Evolutionary conservation across 306 rosid genomes (phyloP), one percentile per base, ranked within the genome.

Genomic region (Myrica gale): DNA sequence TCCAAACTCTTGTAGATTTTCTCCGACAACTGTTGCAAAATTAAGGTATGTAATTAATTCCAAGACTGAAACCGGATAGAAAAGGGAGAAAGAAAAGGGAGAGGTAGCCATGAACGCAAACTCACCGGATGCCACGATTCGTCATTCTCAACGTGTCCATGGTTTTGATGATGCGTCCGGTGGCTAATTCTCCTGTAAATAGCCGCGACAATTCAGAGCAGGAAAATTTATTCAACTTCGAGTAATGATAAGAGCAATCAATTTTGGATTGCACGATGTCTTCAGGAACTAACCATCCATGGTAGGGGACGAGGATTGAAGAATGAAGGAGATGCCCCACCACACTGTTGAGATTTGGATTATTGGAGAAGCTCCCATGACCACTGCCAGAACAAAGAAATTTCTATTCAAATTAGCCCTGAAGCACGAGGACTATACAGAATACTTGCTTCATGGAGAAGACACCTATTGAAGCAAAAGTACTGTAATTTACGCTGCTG

Each of bases 101-200:
- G 26, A 39, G 23, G 6, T 42, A 32, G 63, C 43, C 37, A 76
- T 61, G 57, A 76, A 69, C 7, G 68, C 32, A 39, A 46, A 61
- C 97, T 83, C 61, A 96, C 99, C 32, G 99, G 98, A 9, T 87
- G 98, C 99, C 99, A 96, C 13, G 99, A 96, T 81, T 96, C 99
- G 68, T 96, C 99, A 57, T 92, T 96, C 79, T 96, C 99, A 20
- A 88, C 97, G 62, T 96, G 99, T 42, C 99, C 99, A 62, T 96
- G 99, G 82, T 96, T 90, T 83, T 96, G 99, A 77, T 96, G 99
- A 86, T 92, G 99, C 60, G 98, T 96, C 86, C 99, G 91, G 58
- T 96, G 99, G 80, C 99, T 96, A 23, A 96, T 96, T 83, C 99
- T 92, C 99, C 99, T 92, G 85, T 1, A 74, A 26, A 48, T 41